Conservation (phyloP, 1,139 yeast genomes). For the Ogataea hybrid region DNA sequence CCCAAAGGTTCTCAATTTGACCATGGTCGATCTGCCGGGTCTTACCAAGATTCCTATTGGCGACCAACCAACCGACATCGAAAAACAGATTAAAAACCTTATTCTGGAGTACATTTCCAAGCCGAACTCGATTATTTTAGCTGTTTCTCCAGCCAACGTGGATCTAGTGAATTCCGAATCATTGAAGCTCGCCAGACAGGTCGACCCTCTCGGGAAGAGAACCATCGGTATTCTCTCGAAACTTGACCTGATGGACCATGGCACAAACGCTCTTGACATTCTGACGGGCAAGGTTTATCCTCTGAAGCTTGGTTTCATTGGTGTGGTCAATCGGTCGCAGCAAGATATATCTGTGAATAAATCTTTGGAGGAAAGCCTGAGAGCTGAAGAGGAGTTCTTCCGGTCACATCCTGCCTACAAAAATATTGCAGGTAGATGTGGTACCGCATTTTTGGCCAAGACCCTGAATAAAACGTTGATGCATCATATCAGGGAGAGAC, state of each 20-base stretch:
- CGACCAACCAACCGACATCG: constrained; percentile 96
- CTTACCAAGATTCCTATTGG: constrained; percentile 96
- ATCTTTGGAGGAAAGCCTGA: constrained; percentile 74
- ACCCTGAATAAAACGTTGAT: constrained; percentile 83
- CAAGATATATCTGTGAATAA: too few species aligned
- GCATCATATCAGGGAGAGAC: constrained; percentile 88
- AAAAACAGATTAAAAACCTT: constrained; percentile 83
- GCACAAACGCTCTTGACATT: too few species aligned
- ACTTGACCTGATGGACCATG: constrained; percentile 96
- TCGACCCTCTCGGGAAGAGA: constrained; percentile 94
- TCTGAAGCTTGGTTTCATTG: too few species aligned
- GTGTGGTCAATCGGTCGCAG: too few species aligned
- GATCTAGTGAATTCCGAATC: constrained; percentile 96
- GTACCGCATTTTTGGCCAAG: constrained; percentile 84
- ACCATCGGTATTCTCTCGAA: constrained; percentile 94
- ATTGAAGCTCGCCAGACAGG: constrained; percentile 90
- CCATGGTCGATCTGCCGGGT: constrained; percentile 95
- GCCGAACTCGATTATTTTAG: constrained; percentile 91
- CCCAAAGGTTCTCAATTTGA: constrained; percentile 83
- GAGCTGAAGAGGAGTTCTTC: constrained; percentile 81
- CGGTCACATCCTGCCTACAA: constrained; percentile 82
- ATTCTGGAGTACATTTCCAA: constrained; percentile 89
- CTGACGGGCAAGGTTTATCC: too few species aligned
- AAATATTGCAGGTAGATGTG: constrained; percentile 83
- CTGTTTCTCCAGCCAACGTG: constrained; percentile 97